These are phyloP conservation scores for Rozella allomycis DNA, from an alignment of 371 early-diverging fungal species.

Conservation along the genomic window DNA sequence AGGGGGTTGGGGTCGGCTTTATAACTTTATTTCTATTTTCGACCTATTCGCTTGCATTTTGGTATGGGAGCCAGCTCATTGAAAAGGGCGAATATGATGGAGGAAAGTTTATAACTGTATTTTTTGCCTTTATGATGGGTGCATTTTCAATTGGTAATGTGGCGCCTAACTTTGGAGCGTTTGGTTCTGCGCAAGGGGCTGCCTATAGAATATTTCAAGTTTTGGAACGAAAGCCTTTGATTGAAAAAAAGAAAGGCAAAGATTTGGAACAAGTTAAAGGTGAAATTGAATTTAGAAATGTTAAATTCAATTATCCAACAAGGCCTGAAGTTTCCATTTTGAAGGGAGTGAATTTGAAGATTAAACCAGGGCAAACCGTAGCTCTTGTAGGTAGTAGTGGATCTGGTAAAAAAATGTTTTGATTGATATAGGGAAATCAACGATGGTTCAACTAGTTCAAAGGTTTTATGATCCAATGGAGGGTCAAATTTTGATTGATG, in stretches of 20 bases:
- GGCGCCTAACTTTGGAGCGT: slow-evolving; percentile 31
- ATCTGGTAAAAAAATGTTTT: slow-evolving; percentile 36
- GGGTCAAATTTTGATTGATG: slow-evolving; percentile 51
- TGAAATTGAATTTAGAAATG: slow-evolving; percentile 14
- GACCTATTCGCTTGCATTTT: slow-evolving; percentile 36
- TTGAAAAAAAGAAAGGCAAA: slow-evolving; percentile 18
- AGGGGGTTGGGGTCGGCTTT: slow-evolving; percentile 6
- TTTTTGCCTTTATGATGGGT: slow-evolving; percentile 46
- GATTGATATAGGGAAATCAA: slow-evolving; percentile 17
- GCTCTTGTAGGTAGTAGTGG: slow-evolving; percentile 71
- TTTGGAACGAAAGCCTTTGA: background rate
- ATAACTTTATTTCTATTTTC: slow-evolving; percentile 37
- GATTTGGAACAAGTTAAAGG: slow-evolving; percentile 9
- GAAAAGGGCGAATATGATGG: slow-evolving; percentile 22
- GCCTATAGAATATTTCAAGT: slow-evolving; percentile 19
- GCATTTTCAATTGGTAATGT: slow-evolving; percentile 23
- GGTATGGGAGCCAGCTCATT: slow-evolving; percentile 30
- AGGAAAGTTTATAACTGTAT: slow-evolving; percentile 33
- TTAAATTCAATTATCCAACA: slow-evolving; percentile 60
- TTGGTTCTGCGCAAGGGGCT: slow-evolving; percentile 15
- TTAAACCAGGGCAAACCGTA: slow-evolving; percentile 49
- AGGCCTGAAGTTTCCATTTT: slow-evolving; percentile 53
- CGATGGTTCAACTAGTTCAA: slow-evolving; percentile 51
- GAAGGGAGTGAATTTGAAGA: slow-evolving; percentile 43
- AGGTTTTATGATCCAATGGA: slow-evolving; percentile 59